Base-by-base conservation (phyloP, 352 stramenopile genomes). In the Elongisporangium prolatum region DNA sequence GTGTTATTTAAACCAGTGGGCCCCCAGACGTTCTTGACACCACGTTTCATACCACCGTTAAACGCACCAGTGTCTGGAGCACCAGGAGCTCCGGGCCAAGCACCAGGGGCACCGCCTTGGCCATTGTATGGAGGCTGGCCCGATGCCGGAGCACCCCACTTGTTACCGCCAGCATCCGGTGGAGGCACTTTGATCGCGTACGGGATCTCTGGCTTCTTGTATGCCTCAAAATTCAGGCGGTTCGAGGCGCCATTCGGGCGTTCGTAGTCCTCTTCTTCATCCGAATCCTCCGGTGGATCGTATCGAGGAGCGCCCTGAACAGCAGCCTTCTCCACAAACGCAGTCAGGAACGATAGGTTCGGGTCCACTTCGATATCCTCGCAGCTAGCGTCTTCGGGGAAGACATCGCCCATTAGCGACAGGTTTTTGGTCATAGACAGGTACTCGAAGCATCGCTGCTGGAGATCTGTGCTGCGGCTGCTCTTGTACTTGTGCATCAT, bases 391-490 rank as follows among this genome's bases (percentile, higher is more conserved):
- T 99, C 97, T 51, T 99, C 95, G n/a, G 97, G 97, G 56, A 99
- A 97, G 3, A 93, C 80, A 44, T 92, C 91, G 4, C 72, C 76
- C 74, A 99, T 93, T 2, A 98, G 64, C 16, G 74, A 72, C 37
- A 95, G 86, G 57, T 95, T 91, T 59, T 96, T 97, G 40, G 97
- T 88, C 37, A 99, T 80, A 6, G 84, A 86, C 16, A 98, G 77
- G 67, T 99, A 99, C 85, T 99, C 97, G 57, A 98, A 95, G 74
- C 97, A 99, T n/a, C 97, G 95, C 75, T 98, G 96, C 73, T 99
- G 97, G 24, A 99, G 75, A 66, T 99, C 96, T 28, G 95, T 94
- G 72, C 98, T 96, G 21, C 88, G 86, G 34, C 91, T 98, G 49
- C 86, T 88, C 56, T 96, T 98, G 79, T 98, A 99, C 67, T 98